These are phyloP conservation scores for Boletus vermiculosoides DNA, from an alignment of 768 basidiomycete genomes.

Conservation along the genomic window DNA sequence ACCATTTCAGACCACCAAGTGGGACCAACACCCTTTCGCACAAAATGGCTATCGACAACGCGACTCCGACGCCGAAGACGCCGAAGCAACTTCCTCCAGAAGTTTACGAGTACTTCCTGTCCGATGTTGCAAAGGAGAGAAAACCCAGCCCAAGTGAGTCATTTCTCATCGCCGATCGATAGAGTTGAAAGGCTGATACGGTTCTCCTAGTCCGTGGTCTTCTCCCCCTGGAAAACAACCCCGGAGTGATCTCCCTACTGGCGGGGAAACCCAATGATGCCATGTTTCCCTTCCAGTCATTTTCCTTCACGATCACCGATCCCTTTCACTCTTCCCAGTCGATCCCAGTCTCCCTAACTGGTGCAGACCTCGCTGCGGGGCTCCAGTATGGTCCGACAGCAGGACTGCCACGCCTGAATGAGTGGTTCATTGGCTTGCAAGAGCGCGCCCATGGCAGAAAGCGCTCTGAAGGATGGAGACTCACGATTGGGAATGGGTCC, in stretches of 20 bases:
- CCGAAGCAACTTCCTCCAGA: constrained; percentile 43
- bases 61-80: neutral
- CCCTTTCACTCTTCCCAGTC: constrained; percentile 46
- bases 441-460: constrained; percentile 63
- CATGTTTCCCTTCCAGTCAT: constrained; percentile 88
- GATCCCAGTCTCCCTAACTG: constrained; percentile 52
- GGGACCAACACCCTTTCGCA: neutral
- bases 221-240: constrained; percentile 74
- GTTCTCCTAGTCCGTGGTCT: constrained; percentile 56
- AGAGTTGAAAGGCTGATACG: neutral
- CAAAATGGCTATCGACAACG: constrained; percentile 8
- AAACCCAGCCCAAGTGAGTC: constrained; percentile 62
- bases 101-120: constrained; percentile 61
- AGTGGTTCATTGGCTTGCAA: constrained; percentile 76
- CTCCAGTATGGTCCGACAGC: constrained; percentile 78
- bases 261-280: constrained; percentile 89
- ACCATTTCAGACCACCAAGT: neutral
- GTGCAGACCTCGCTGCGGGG: constrained; percentile 57
- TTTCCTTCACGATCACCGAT: constrained; percentile 63
- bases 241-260: constrained; percentile 76
- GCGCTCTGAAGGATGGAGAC: constrained; percentile 64
- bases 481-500: constrained; percentile 79
- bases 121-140: constrained; percentile 56
- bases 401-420: constrained; percentile 60
- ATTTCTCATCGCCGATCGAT: neutral